Base-by-base conservation (phyloP, 495 filamentous ascomycete genomes). In the Annulohypoxylon bovei region DNA sequence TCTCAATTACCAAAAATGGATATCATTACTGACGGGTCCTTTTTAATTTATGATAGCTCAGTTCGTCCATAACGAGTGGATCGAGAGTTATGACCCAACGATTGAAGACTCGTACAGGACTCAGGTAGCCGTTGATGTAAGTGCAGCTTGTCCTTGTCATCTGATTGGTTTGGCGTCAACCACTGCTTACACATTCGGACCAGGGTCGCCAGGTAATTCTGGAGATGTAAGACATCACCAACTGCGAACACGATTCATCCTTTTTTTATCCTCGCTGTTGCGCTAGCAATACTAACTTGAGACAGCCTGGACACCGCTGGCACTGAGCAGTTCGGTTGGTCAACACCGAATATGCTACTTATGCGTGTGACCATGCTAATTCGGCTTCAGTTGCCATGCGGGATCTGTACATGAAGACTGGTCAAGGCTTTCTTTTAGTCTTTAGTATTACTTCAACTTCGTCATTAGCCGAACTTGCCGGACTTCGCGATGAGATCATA, bases 61-160 rank as follows among this genome's bases (percentile, higher is more conserved):
- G 87, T 99, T 99, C 79, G 95, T 98, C 18, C 95, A 98, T 79
- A 97, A 98, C 85, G 92, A 97, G 47, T 99, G 96, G 93, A 97
- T 99, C 77, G 95, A 99, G 81, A 94, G 92, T 79, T 99, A 99
- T 81, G 95, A 99, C 80, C 95, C 95, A 3, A 99, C 95, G 7
- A 98, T 99, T 75, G 95, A 99, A 81, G 83, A 99, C 81, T 97
- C 95, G 44, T 99, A 98, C 79, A 86, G 94, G 50, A 98, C 97
- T 75, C 92, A 95, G 71, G 90, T 97, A 40, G 89, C 95, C 70
- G 93, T 99, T 64, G 95, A 98, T 87, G 95, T 98, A 81, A 79
- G 87, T 88, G 35, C 50, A 27, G 52, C 44, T 44, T 14, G 16
- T 25, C 20, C 35, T 52, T 27, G 37, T 9, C 27, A 47, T 60